Base-by-base conservation (phyloP, 2,329 filamentous ascomycete genomes). In the Neofusicoccum parvum region DNA sequence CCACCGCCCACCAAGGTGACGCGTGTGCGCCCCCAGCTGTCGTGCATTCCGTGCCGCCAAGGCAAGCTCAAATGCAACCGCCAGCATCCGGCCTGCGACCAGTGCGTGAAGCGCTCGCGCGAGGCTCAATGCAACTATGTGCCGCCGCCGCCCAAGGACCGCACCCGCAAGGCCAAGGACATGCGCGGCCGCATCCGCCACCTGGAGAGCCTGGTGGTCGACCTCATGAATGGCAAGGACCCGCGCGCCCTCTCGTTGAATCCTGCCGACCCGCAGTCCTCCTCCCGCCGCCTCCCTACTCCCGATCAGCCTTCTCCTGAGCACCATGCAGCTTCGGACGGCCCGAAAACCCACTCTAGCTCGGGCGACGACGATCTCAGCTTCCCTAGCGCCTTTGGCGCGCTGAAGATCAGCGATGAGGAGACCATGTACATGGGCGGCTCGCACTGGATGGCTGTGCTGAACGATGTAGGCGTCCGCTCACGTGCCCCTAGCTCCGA, bases 1-100 rank as follows among this genome's bases (percentile, higher is more conserved):
- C 45, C 64, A 14, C 36, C 53, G 5, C 53, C 50, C 50, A 48
- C 64, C 34, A 65, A 65, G 54, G 64, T 65, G 45, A 65, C 64
- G 45, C 48, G 64, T 27, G 64, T 65, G 45, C 64, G 64, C 23
- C 70, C 71, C 12, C 72, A 74, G 60, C 68, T 74, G 27, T 70
- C 68, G 49, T 74, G 72, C 56, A 70, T 67, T 20, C 71, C 71
- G 10, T 74, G 72, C 54, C 69, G 72, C 36, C 69, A 72, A 54
- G 72, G 72, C 14, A 74, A 74, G 63, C 69, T 78, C 62, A 77
- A 76, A 70, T 78, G 76, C 66, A 75, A 78, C 64, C 72, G 76
- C 15, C 73, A 75, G 53, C 72, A 76, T 53, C 76, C 76, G 53
- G 76, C 74, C 66, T 75, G 75, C n/a, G 75, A 76, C 53, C 72